Evolutionary conservation across 345 rosid genomes (phyloP).

Genomic region (Eucalyptus sp.): DNA sequence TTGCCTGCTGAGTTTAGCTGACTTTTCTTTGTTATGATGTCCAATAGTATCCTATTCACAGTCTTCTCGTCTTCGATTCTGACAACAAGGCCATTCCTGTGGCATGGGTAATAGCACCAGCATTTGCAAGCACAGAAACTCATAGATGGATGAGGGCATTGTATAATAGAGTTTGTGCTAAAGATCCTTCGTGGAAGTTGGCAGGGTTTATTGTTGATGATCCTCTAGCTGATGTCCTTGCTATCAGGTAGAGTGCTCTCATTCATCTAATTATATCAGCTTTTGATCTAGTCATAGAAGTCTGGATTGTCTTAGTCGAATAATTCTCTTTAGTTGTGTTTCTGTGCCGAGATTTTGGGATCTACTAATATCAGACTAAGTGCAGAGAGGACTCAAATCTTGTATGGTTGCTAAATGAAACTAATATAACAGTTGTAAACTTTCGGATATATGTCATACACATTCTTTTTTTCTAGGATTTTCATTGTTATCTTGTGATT

Average conservation of each 20-base stretch:
- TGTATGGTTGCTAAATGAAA: not conserved
- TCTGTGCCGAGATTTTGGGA: not conserved
- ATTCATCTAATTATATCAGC: not conserved
- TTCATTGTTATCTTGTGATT: not conserved
- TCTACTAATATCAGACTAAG: not conserved
- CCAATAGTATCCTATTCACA: constrained; percentile 77
- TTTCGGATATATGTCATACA: not conserved
- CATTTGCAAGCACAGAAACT: constrained; percentile 44
- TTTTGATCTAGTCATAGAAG: not conserved
- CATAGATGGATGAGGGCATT: constrained; percentile 91
- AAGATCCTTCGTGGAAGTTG: constrained; percentile 86
- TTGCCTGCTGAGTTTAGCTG: not conserved
- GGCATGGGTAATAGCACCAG: constrained; percentile 85
- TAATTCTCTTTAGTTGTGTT: not conserved
- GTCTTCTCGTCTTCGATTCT: constrained; percentile 76
- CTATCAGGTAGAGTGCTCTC: constrained; percentile 45
- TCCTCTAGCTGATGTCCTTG: constrained; percentile 55
- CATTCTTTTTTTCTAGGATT: not conserved
- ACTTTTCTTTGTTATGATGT: constrained; percentile 3
- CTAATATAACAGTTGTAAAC: not conserved
- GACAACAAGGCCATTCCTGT: constrained; percentile 96
- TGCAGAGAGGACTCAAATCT: not conserved
- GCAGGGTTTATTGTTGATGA: constrained; percentile 95
- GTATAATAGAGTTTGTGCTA: constrained; percentile 70
- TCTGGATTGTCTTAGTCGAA: not conserved